Evolutionary conservation across 2,329 filamentous ascomycete genomes (phyloP).

Genomic region (Talaromyces sp.): DNA sequence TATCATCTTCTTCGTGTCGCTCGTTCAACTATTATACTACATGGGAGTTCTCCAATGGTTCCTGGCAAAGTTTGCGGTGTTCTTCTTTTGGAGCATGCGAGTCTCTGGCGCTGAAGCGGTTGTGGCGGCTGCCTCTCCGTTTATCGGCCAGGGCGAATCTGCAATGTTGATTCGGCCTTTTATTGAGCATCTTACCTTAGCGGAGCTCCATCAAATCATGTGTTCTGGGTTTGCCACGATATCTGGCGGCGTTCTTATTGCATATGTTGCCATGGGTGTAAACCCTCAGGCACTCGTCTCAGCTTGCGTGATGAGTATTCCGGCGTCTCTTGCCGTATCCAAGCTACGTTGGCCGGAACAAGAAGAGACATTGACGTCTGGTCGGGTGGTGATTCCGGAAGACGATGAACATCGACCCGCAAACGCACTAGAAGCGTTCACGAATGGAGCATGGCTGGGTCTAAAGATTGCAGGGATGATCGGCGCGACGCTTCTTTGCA

Average conservation of each 20-base stretch:
- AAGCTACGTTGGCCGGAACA: slow-evolving; percentile 87
- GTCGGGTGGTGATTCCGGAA: slow-evolving; percentile 73
- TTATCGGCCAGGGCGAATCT: slow-evolving; percentile 90
- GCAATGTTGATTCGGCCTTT: slow-evolving; percentile 89
- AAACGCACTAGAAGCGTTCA: slow-evolving; percentile 79
- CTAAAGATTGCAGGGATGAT: slow-evolving; percentile 86
- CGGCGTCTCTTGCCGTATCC: slow-evolving; percentile 79
- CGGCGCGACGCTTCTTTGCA: slow-evolving; percentile 70
- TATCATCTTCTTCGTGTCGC: slow-evolving; percentile 91
- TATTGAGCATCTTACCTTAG: slow-evolving; percentile 75
- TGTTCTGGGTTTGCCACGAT: slow-evolving; percentile 90
- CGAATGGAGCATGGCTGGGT: slow-evolving; percentile 78
- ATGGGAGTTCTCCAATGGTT: slow-evolving; percentile 82
- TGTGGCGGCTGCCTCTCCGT: slow-evolving; percentile 85
- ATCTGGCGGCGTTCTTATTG: slow-evolving; percentile 77
- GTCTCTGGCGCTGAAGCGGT: slow-evolving; percentile 92
- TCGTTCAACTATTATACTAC: slow-evolving; percentile 85
- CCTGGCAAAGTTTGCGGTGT: slow-evolving; percentile 75
- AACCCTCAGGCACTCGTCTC: slow-evolving; percentile 82
- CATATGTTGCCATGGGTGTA: slow-evolving; percentile 77
- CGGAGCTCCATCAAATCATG: slow-evolving; percentile 90
- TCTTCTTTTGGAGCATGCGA: slow-evolving; percentile 85
- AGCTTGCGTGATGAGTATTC: slow-evolving; percentile 93
- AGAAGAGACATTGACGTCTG: slow-evolving; percentile 78
- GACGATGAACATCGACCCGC: slow-evolving; percentile 60